Evolutionary conservation across 306 rosid species (phyloP), one percentile per base, ranked within the genome.

Genomic region (apple (Malus domestica)): DNA sequence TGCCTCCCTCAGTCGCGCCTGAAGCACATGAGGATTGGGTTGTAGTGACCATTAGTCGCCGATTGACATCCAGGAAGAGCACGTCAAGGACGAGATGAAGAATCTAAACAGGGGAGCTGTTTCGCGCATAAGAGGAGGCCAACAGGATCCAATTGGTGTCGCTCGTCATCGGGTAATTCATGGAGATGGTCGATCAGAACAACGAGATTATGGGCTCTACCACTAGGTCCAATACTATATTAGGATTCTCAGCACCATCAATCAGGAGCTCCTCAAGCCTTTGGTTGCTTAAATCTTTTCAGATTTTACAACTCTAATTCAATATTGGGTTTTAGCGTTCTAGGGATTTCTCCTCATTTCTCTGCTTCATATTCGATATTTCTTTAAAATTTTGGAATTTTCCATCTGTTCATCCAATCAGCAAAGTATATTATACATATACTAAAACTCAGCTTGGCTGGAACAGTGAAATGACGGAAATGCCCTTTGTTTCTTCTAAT

Each of bases 141-240:
- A 96, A 96, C 79, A 76, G 98, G 92, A 92, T 96, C 78, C 99
- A 96, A 71, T 96, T 98, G 38, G 98, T 96, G 79, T 98, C 98
- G 0, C 89, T 92, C 3, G 99, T 96, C 3, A 96, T 96, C 1
- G 98, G 99, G 18, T 98, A 96, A 89, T 96, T 96, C 80, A 91
- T 92, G 93, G 98, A 96, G 84, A 96, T 96, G 99, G 98, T 96
- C 3, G 98, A 96, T 72, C 89, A 86, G 85, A 92, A 90, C 71
- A 91, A 96, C 46, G 99, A 97, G 5, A 96, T 96, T 52, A 98
- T 96, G 4, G 99, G 99, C 32, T 96, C 98, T 19, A 96, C 99
- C 4, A 96, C 99, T 0, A 98, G 98, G 45, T 96, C 99, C 19
- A 96, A 96, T 77, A 96, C 80, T 92, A 96, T 22, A 98, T 96